A percentile compares a stretch with the other conserved stretches of the same genome.
Conservation (phyloP, 1,139 yeast species). For the Nadsonia starkeyi-henricii region DNA sequence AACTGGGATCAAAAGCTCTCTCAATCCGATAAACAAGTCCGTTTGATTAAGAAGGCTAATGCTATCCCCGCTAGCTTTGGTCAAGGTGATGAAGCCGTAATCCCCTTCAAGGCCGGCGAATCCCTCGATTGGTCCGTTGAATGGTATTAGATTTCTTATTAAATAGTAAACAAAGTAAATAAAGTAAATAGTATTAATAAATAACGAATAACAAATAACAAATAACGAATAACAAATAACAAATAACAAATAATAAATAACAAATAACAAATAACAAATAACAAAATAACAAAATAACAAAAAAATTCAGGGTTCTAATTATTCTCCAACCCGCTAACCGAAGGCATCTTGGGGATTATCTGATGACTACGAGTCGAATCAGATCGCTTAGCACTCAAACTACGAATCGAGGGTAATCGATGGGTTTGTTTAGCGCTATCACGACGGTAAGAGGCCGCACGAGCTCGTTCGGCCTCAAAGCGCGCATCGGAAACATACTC, state of each 20-base stretch:
- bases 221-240: slow-evolving; percentile 1
- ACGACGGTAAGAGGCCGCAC: too few relatives aligned
- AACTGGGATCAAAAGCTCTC: slow-evolving; percentile 29
- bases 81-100: slow-evolving; percentile 42
- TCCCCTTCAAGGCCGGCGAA: slow-evolving; percentile 85
- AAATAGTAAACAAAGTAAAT: neutral
- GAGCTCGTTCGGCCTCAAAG: too few relatives aligned
- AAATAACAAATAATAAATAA: too few relatives aligned
- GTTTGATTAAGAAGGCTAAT: slow-evolving; percentile 29
- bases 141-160: slow-evolving; percentile 32
- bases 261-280: neutral
- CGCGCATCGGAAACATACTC: too few relatives aligned
- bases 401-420: too few relatives aligned
- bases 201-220: too few relatives aligned
- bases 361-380: too few relatives aligned
- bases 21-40: slow-evolving; percentile 18
- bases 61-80: slow-evolving; percentile 46
- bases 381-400: too few relatives aligned
- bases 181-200: neutral
- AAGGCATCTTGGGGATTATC: too few relatives aligned
- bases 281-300: slow-evolving; percentile 1
- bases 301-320: neutral
- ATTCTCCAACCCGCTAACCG: too few relatives aligned
- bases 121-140: slow-evolving; percentile 59
- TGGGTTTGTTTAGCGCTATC: too few relatives aligned